Conservation (phyloP, 345 rosid genomes). For the Salix arbutifolia region DNA sequence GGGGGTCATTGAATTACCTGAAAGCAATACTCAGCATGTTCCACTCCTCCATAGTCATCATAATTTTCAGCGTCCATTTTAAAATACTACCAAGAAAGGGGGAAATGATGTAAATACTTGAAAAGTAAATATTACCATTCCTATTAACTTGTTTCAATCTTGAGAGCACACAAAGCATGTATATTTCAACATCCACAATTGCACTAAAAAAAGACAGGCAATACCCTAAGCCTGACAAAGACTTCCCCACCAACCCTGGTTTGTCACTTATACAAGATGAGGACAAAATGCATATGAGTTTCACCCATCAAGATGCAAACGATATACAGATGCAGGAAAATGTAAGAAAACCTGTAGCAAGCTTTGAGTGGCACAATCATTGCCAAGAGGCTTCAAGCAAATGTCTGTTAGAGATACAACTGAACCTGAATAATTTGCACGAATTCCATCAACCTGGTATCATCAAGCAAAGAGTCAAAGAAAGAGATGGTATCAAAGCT, state of each 20-base stretch:
- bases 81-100: constrained; percentile 17
- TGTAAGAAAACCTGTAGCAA: constrained; percentile 21
- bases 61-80: constrained; percentile 25
- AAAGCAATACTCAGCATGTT: constrained; percentile 27
- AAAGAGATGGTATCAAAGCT: not conserved
- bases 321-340: not conserved
- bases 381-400: constrained; percentile 28
- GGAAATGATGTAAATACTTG: constrained; percentile 12
- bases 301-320: constrained; percentile 1
- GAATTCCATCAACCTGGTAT: constrained; percentile 21
- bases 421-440: constrained; percentile 23
- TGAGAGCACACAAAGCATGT: not conserved
- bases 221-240: not conserved
- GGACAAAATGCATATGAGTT: not conserved
- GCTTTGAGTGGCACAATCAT: constrained; percentile 30
- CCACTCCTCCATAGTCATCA: constrained; percentile 24
- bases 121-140: not conserved
- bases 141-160: not conserved
- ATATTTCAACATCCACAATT: not conserved
- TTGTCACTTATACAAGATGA: not conserved
- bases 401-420: constrained; percentile 22
- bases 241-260: not conserved
- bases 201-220: not conserved
- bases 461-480: not conserved
- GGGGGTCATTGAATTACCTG: constrained; percentile 11